Evolutionary conservation across 2,329 filamentous ascomycete species (phyloP).

Genomic region (Trichoderma cornu-damae): DNA sequence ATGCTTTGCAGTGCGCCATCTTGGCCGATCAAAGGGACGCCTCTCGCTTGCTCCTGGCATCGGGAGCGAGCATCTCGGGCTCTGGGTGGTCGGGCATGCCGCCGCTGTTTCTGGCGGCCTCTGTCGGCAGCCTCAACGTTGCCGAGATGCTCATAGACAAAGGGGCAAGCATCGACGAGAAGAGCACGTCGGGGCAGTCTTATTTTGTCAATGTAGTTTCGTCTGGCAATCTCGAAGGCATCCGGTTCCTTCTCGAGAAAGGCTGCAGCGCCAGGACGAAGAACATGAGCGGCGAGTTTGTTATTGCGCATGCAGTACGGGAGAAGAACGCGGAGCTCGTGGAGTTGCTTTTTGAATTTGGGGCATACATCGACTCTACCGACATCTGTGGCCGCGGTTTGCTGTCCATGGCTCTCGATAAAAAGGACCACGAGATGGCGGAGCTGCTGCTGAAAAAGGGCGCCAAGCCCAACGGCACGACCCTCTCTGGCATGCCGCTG

Average conservation of each 20-base stretch:
- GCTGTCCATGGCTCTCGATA: slow-evolving; percentile 28
- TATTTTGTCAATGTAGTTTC: slow-evolving; percentile 31
- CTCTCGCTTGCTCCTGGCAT: slow-evolving; percentile 31
- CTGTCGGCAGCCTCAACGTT: slow-evolving; percentile 27
- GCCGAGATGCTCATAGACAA: slow-evolving; percentile 27
- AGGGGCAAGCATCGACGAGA: slow-evolving; percentile 31
- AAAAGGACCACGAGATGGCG: slow-evolving; percentile 29
- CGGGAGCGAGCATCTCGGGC: slow-evolving; percentile 29
- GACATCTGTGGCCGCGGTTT: slow-evolving; percentile 31
- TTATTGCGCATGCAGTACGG: slow-evolving; percentile 28
- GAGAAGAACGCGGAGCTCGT: slow-evolving; percentile 28
- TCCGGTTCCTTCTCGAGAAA: slow-evolving; percentile 29
- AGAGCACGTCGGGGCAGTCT: slow-evolving; percentile 27
- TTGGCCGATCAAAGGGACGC: slow-evolving; percentile 30
- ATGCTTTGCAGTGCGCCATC: slow-evolving; percentile 33
- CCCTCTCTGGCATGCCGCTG: slow-evolving; percentile 30
- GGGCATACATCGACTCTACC: slow-evolving; percentile 32
- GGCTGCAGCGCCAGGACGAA: slow-evolving; percentile 30
- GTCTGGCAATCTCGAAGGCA: slow-evolving; percentile 26
- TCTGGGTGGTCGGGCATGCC: slow-evolving; percentile 26
- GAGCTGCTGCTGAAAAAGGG: slow-evolving; percentile 34
- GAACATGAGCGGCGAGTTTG: slow-evolving; percentile 25
- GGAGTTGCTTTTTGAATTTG: slow-evolving; percentile 30
- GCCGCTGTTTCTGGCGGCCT: slow-evolving; percentile 33
- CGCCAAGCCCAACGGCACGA: slow-evolving; percentile 30